phyloP scores from a whole-genome alignment of 805 yeast species.

The Ogataea chonburiensis region DNA sequence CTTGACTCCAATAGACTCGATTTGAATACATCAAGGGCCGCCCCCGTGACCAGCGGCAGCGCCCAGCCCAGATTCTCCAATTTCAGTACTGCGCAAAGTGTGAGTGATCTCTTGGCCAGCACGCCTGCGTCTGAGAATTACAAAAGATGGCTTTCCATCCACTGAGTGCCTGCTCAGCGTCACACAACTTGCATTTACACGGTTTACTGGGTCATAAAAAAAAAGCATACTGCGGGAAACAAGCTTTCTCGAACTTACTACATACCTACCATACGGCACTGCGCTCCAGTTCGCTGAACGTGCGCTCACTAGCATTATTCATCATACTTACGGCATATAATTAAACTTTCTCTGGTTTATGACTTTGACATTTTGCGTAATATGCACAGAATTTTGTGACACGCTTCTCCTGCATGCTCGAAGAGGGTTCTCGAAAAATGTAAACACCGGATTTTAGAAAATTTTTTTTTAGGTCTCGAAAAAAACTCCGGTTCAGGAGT shows the following conservation, averaged over 20 bases:
- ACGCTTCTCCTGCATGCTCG: conserved; percentile 11
- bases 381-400: conserved; percentile 3
- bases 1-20: conserved; percentile 34
- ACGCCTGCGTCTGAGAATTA: conserved; percentile 33
- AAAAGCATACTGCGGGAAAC: background rate
- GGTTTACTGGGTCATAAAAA: too few relatives aligned
- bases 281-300: too few relatives aligned
- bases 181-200: conserved; percentile 1
- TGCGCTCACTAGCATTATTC: conserved; percentile 3
- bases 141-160: conserved; percentile 33
- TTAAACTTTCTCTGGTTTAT: too few relatives aligned
- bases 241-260: background rate
- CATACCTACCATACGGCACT: conserved; percentile 1
- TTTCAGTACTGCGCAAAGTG: conserved; percentile 24
- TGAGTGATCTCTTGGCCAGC: conserved; percentile 29
- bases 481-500: conserved; percentile 1
- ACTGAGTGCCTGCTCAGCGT: conserved; percentile 12
- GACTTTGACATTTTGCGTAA: background rate
- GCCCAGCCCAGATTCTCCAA: conserved; percentile 8
- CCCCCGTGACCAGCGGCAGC: background rate
- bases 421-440: conserved; percentile 13
- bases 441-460: conserved; percentile 7
- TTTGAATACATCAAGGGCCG: conserved; percentile 21
- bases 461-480: conserved; percentile 3
- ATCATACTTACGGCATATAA: conserved; percentile 9